Conservation (phyloP, 1,284 basidiomycete genomes). For the Bondarzewia mesenterica region DNA sequence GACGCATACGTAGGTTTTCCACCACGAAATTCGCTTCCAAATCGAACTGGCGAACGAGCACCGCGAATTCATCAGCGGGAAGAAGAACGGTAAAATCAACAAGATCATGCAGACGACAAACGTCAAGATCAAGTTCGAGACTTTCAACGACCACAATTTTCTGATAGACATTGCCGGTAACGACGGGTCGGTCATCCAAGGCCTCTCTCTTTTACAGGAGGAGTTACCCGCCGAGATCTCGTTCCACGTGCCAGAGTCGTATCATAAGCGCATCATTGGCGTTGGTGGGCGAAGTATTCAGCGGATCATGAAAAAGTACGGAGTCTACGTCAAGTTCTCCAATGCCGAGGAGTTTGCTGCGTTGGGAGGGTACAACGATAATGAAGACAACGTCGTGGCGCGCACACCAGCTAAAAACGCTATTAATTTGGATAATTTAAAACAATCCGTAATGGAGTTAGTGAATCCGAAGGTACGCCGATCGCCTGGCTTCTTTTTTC, state of each 20-base stretch:
- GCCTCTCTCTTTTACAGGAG: slow-evolving; percentile 87
- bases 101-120: slow-evolving; percentile 96
- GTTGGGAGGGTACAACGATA: slow-evolving; percentile 92
- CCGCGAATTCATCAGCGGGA: slow-evolving; percentile 96
- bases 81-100: slow-evolving; percentile 98
- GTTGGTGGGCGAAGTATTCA: slow-evolving; percentile 98
- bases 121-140: slow-evolving; percentile 99
- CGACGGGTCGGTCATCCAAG: slow-evolving; percentile 78
- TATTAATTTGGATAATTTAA: slow-evolving; percentile 90
- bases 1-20: slow-evolving; percentile 70
- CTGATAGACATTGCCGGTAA: slow-evolving; percentile 89
- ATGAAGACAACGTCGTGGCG: slow-evolving; percentile 97
- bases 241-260: slow-evolving; percentile 97
- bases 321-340: slow-evolving; percentile 99
- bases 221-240: slow-evolving; percentile 98
- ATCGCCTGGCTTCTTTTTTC: slow-evolving; percentile 3
- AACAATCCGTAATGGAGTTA: slow-evolving; percentile 95
- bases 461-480: slow-evolving; percentile 83
- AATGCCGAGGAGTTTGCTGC: slow-evolving; percentile 97
- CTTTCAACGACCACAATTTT: slow-evolving; percentile 98
- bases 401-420: slow-evolving; percentile 98
- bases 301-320: slow-evolving; percentile 99
- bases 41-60: slow-evolving; percentile 98
- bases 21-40: slow-evolving; percentile 97
- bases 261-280: slow-evolving; percentile 99